Percentiles rank a stretch among this genome's conserved stretches.
Conservation (phyloP, 805 yeast species). For the Candida maltosa region DNA sequence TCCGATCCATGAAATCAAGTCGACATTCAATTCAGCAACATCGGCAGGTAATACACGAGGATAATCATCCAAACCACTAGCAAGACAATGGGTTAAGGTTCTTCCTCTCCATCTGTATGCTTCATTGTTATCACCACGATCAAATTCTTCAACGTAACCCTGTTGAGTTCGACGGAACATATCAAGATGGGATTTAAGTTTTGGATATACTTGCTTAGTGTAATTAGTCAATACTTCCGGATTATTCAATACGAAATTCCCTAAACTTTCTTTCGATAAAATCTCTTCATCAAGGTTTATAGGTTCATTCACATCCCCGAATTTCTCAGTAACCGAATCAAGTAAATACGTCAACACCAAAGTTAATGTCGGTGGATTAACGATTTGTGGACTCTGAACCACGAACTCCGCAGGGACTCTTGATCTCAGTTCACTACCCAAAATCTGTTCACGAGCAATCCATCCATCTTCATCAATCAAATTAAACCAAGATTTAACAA, state of each 20-base stretch:
- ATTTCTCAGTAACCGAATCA: constrained; percentile 21
- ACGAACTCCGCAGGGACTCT: constrained; percentile 83
- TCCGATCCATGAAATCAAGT: constrained; percentile 89
- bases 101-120: constrained; percentile 94
- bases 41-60: constrained; percentile 84
- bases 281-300: constrained; percentile 14
- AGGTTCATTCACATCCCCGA: constrained; percentile 28
- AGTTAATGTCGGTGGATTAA: constrained; percentile 94
- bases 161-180: constrained; percentile 82
- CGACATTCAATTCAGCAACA: constrained; percentile 86
- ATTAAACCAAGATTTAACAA: constrained; percentile 82
- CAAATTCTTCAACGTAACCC: constrained; percentile 73
- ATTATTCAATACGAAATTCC: constrained; percentile 51
- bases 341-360: constrained; percentile 61
- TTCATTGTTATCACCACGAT: constrained; percentile 50
- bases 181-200: constrained; percentile 69
- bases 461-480: constrained; percentile 89
- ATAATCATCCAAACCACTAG: constrained; percentile 94
- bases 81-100: constrained; percentile 77
- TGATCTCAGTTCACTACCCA: constrained; percentile 87
- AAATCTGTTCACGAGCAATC: constrained; percentile 93
- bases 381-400: constrained; percentile 83
- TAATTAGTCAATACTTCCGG: constrained; percentile 59
- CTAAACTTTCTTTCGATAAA: constrained; percentile 28
- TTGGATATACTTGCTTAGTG: constrained; percentile 69